Conservation (phyloP, 805 yeast species). For the Kluyveromyces nonfermentans region DNA sequence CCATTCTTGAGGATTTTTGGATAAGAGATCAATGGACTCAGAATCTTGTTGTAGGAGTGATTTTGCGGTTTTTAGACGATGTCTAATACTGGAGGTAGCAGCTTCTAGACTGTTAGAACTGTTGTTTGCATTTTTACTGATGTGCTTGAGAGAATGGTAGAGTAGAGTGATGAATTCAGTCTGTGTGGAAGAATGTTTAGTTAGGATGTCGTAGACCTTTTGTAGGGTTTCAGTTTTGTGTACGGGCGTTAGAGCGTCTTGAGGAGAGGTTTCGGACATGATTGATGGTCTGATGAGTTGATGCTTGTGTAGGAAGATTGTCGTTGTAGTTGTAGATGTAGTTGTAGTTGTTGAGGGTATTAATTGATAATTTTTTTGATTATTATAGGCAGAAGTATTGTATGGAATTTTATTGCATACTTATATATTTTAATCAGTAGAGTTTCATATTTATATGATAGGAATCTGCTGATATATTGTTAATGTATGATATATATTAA, state of each 20-base stretch:
- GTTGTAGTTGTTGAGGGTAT: too few species aligned
- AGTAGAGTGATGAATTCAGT: constrained; percentile 28
- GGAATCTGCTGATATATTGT: background rate
- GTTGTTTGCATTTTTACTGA: constrained; percentile 26
- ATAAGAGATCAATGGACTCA: constrained; percentile 17
- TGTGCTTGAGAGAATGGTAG: constrained; percentile 24
- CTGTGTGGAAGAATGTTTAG: constrained; percentile 2
- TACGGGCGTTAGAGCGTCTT: background rate
- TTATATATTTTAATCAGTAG: too few species aligned
- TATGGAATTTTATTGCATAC: too few species aligned
- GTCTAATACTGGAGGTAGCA: constrained; percentile 25
- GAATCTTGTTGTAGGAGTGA: constrained; percentile 23
- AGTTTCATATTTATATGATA: background rate
- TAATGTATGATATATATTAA: constrained; percentile 17
- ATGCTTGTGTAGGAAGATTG: too few species aligned
- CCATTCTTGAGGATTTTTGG: constrained; percentile 25
- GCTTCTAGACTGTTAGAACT: constrained; percentile 24
- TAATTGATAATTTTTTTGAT: too few species aligned
- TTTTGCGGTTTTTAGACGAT: constrained; percentile 24
- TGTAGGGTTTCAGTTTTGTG: background rate
- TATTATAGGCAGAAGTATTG: too few species aligned
- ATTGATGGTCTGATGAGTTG: too few species aligned
- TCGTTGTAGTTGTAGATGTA: too few species aligned
- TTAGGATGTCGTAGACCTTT: background rate
- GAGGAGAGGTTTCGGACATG: background rate